These are phyloP conservation scores for Orbilia ellipsospora DNA, from an alignment of 2,329 filamentous ascomycete genomes.

Conservation along the genomic window DNA sequence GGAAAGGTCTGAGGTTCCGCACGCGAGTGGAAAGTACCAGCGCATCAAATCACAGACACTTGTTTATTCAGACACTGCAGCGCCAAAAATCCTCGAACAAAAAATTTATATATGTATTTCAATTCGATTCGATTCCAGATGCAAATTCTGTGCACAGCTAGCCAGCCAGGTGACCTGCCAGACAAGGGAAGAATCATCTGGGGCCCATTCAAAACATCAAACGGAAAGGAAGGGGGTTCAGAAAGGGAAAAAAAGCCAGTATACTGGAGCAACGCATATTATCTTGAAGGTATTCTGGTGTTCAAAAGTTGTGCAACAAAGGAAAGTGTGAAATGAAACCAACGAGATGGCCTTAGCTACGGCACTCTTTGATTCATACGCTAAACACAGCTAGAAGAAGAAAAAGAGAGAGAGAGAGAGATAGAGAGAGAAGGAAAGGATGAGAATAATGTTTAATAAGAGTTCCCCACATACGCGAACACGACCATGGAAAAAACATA, in stretches of 20 bases:
- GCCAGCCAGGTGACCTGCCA: slow-evolving; percentile 15
- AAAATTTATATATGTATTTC: background rate
- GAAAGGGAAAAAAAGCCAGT: slow-evolving; percentile 1
- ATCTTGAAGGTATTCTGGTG: slow-evolving; percentile 35
- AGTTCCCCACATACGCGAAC: slow-evolving; percentile 38
- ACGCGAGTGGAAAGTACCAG: slow-evolving; percentile 39
- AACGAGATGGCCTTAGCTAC: slow-evolving; percentile 25
- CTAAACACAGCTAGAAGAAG: slow-evolving; percentile 31
- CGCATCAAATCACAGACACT: slow-evolving; percentile 16
- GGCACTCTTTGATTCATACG: slow-evolving; percentile 48
- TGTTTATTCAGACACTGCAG: no score
- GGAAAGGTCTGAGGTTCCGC: slow-evolving; percentile 12
- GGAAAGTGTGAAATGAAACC: slow-evolving; percentile 45
- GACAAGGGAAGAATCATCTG: slow-evolving; percentile 26
- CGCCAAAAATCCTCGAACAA: no score
- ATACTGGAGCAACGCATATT: slow-evolving; percentile 24
- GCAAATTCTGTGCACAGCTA: slow-evolving; percentile 55
- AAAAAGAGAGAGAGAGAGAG: slow-evolving; percentile 27
- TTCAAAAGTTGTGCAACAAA: slow-evolving; percentile 20
- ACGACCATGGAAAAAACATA: slow-evolving; percentile 20
- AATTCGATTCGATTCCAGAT: slow-evolving; percentile 51
- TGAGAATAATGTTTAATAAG: no score
- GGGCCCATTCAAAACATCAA: slow-evolving; percentile 26
- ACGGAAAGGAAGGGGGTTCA: slow-evolving; percentile 18
- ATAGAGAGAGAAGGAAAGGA: background rate